Evolutionary conservation across 192 early-diverging fungal genomes (phyloP).

Genomic region (Umbelopsis isabellina): DNA sequence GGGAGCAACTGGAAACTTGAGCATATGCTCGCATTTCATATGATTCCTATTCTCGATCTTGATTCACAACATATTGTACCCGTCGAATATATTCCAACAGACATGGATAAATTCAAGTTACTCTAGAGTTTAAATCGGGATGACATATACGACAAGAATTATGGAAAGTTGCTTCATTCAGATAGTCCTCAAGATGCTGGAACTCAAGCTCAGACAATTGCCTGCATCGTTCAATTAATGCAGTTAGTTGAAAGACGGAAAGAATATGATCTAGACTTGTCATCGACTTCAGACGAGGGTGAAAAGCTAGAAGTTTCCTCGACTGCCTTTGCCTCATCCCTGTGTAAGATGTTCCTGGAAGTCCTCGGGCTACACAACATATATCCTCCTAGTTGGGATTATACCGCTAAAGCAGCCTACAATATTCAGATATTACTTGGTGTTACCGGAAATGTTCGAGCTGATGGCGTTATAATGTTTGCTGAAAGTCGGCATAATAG

Average conservation of each 20-base stretch:
- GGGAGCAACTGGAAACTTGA: not conserved
- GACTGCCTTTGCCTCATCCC: not conserved
- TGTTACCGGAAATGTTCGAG: not conserved
- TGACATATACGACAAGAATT: not conserved
- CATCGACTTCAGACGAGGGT: constrained; percentile 1
- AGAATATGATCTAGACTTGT: not conserved
- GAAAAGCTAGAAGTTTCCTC: constrained; percentile 5
- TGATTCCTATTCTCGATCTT: not conserved
- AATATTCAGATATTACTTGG: not conserved
- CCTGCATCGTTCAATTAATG: not conserved
- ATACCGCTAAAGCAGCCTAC: not conserved
- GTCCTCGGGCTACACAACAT: not conserved
- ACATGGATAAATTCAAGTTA: not conserved
- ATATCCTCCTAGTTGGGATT: not conserved
- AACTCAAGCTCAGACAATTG: not conserved
- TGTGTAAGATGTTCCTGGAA: not conserved
- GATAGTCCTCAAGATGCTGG: not conserved
- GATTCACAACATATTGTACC: not conserved
- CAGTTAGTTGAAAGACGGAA: not conserved
- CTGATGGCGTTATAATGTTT: not conserved
- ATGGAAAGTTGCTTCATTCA: not conserved
- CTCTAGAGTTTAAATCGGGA: not conserved
- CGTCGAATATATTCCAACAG: not conserved
- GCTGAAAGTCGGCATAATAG: not conserved
- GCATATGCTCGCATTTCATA: not conserved